These are phyloP conservation scores for Colletotrichum magnum DNA, from an alignment of 2,329 filamentous ascomycete species.

Conservation along the genomic window DNA sequence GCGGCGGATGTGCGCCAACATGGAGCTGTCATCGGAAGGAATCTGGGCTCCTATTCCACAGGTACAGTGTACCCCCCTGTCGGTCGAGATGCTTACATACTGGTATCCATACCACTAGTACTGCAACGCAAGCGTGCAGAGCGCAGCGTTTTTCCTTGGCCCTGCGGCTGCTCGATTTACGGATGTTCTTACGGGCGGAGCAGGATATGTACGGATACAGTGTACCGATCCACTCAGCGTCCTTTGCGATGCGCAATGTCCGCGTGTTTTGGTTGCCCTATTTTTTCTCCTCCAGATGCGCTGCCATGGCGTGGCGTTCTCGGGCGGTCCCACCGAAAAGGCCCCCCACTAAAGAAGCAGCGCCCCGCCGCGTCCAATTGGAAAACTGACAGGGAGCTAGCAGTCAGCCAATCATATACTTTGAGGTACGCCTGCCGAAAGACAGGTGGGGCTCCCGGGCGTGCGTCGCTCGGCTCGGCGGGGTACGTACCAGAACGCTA, in stretches of 20 bases:
- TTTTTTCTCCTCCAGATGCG: slow-evolving; percentile 7
- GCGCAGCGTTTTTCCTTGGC: background rate
- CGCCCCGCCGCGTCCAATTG: slow-evolving; percentile 16
- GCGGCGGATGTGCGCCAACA: background rate
- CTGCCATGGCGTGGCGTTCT: background rate
- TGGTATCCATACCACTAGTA: background rate
- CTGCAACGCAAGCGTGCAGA: background rate
- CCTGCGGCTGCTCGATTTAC: slow-evolving; percentile 32
- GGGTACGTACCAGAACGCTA: slow-evolving; percentile 20
- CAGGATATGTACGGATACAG: background rate
- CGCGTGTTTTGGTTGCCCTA: background rate
- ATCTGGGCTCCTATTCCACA: slow-evolving; percentile 12
- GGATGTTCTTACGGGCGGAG: slow-evolving; percentile 30
- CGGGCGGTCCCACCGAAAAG: slow-evolving; percentile 5
- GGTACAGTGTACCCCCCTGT: background rate
- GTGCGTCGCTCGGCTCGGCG: background rate
- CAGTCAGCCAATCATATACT: slow-evolving; percentile 1
- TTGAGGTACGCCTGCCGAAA: background rate
- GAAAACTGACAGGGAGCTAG: slow-evolving; percentile 21
- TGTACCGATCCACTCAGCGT: background rate
- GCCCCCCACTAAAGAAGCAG: slow-evolving; percentile 32
- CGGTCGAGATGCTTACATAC: background rate
- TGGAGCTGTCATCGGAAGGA: slow-evolving; percentile 27
- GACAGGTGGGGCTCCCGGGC: background rate
- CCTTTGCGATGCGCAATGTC: background rate